Evolutionary conservation across 2,329 filamentous ascomycete species (phyloP).

Genomic region (Blastomyces percursus): DNA sequence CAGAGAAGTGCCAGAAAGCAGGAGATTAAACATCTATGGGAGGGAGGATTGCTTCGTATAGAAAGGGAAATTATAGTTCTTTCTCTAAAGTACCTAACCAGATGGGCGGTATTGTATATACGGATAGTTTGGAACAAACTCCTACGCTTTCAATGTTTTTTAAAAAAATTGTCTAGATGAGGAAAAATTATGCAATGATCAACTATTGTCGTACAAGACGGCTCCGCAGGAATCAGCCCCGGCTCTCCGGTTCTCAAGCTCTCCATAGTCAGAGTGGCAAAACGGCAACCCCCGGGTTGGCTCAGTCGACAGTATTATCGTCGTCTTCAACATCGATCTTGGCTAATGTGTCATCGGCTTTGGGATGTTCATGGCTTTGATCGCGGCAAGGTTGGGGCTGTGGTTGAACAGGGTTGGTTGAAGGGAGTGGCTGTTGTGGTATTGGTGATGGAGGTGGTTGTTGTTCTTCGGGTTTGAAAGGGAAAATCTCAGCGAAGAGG

Average conservation of each 20-base stretch:
- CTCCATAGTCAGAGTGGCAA: background rate
- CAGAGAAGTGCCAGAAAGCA: background rate
- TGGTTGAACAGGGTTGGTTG: background rate
- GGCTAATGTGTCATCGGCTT: background rate
- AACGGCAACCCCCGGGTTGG: background rate
- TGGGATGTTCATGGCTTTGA: background rate
- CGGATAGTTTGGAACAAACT: background rate
- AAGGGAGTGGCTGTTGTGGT: background rate
- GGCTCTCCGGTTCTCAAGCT: background rate
- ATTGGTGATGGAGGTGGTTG: background rate
- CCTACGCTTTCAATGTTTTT: background rate
- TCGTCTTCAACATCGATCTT: background rate
- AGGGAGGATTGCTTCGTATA: background rate
- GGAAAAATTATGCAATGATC: background rate
- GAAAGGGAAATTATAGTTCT: background rate
- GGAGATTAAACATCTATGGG: background rate
- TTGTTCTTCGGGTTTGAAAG: slow-evolving; percentile 17
- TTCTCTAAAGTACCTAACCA: background rate
- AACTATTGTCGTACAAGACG: background rate
- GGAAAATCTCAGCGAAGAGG: slow-evolving; percentile 50
- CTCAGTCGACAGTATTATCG: slow-evolving; percentile 2
- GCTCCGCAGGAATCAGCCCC: background rate
- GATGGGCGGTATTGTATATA: background rate
- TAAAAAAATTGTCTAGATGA: background rate
- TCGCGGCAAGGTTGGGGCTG: background rate